Percentiles rank a stretch among this genome's conserved stretches.
phyloP scores from a whole-genome alignment of 2,329 filamentous ascomycete genomes.

The Seiridium cupressi region DNA sequence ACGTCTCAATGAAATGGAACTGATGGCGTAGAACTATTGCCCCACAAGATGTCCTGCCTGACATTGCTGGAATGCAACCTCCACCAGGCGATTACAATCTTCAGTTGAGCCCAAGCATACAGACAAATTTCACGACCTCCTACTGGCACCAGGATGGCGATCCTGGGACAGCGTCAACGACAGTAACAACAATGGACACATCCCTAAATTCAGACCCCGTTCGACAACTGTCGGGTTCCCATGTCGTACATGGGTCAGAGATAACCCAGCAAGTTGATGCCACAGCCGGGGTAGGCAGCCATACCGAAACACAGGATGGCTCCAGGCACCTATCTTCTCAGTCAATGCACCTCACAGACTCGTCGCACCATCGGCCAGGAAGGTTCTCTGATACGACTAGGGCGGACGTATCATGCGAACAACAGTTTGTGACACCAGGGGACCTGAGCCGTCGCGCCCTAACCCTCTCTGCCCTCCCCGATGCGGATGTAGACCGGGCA shows the following conservation, averaged over 20 bases:
- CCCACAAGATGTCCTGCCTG: conserved; percentile 9
- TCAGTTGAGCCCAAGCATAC: conserved; percentile 9
- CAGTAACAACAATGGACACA: too few species aligned
- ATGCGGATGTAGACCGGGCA: background rate
- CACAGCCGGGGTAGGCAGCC: too few species aligned
- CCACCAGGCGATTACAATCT: conserved; percentile 8
- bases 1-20: background rate
- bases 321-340: too few species aligned
- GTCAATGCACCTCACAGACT: too few species aligned
- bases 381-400: too few species aligned
- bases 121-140: conserved; percentile 1
- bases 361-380: too few species aligned
- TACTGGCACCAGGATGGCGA: conserved; percentile 4
- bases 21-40: background rate
- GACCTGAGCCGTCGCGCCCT: background rate
- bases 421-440: background rate
- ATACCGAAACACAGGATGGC: too few species aligned
- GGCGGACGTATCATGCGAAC: background rate
- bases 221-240: too few species aligned
- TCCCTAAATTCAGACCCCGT: too few species aligned
- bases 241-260: background rate
- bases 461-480: background rate
- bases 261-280: background rate
- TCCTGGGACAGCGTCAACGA: background rate
- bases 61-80: conserved; percentile 8